Conservation (phyloP, 306 rosid species). For the Canavalia gladiata region DNA sequence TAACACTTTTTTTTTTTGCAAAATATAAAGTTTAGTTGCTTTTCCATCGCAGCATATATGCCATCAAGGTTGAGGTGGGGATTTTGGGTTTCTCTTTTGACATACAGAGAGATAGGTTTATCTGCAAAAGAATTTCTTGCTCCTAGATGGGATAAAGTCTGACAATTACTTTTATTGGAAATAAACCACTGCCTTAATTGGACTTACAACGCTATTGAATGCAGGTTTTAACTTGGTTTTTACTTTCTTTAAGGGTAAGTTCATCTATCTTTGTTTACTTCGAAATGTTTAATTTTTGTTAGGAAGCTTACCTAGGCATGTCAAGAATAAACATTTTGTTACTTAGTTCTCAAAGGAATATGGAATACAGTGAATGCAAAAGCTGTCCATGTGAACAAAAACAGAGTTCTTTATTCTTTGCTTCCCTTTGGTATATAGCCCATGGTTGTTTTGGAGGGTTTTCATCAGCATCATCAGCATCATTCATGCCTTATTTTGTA, state of each 20-base stretch:
- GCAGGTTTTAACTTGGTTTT: conserved; percentile 57
- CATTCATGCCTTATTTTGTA: too few relatives aligned
- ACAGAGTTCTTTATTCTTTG: too few relatives aligned
- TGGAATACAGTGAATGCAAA: conserved; percentile 45
- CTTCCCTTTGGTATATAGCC: too few relatives aligned
- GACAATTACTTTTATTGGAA: conserved; percentile 63
- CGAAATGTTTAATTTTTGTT: too few relatives aligned
- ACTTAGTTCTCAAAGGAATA: too few relatives aligned
- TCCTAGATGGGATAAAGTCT: conserved; percentile 73
- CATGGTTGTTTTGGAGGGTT: too few relatives aligned
- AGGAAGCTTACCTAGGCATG: conserved; percentile 19
- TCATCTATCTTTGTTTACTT: conserved; percentile 12
- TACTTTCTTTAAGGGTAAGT: conserved; percentile 55
- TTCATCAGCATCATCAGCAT: too few relatives aligned
- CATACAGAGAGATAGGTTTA: conserved; percentile 62
- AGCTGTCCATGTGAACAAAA: too few relatives aligned
- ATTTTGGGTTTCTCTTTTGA: conserved; percentile 71
- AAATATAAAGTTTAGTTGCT: conserved; percentile 27
- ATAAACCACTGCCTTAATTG: conserved; percentile 60
- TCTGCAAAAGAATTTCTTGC: conserved; percentile 65
- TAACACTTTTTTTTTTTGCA: neutral
- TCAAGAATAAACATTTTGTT: neutral
- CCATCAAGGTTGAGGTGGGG: conserved; percentile 71
- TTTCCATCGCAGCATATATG: conserved; percentile 60
- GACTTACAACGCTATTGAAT: conserved; percentile 59